Evolutionary conservation across 352 stramenopile genomes (phyloP), one percentile per base, ranked within the genome.

Genomic region (Phytophthora crassamura): DNA sequence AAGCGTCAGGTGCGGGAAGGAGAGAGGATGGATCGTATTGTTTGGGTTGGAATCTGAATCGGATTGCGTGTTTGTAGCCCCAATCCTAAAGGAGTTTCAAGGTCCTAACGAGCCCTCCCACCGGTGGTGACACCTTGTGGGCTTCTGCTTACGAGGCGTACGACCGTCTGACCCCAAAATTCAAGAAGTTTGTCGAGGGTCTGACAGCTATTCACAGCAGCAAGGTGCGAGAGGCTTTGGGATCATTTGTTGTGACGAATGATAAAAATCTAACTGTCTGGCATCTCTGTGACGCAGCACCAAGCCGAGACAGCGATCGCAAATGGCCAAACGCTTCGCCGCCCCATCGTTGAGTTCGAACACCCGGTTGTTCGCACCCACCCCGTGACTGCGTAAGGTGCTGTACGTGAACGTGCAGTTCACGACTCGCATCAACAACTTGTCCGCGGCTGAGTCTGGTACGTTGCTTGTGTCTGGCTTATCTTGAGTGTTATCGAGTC

Each of bases 141-240:
- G 61, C 72, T 0, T 80, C 72, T 0, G 63, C 58, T 12, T 81
- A 81, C 47, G 75, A 82, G n/a, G 77, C 77, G 6, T 86, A 83
- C 54, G 71, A 86, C 2, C 74, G 74, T n/a, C 62, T 86, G 4
- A 78, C 77, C 12, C 70, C 71, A 5, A 45, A 58, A n/a, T 72
- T 83, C 36, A 57, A 80, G 41, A 74, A 74, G 42, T 74, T 83
- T 47, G 45, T 83, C 10, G 72, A 83, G 34, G 65, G 69, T 5
- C 69, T 86, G 9, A 78, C 65, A 5, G 77, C 77, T 9, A 74
- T 81, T 20, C 77, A 86, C 63, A 84, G 72, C 55, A 74, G 75
- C 66, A 78, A 79, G 60, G 61, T 72, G 41, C 20, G 45, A n/a
- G 4, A 9, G 18, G 39, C n/a, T 28, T 18, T 28, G 7, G 25